Evolutionary conservation across 345 rosid genomes (phyloP), one percentile per base, ranked within the genome.

Genomic region (Sisymbrium altissimum): DNA sequence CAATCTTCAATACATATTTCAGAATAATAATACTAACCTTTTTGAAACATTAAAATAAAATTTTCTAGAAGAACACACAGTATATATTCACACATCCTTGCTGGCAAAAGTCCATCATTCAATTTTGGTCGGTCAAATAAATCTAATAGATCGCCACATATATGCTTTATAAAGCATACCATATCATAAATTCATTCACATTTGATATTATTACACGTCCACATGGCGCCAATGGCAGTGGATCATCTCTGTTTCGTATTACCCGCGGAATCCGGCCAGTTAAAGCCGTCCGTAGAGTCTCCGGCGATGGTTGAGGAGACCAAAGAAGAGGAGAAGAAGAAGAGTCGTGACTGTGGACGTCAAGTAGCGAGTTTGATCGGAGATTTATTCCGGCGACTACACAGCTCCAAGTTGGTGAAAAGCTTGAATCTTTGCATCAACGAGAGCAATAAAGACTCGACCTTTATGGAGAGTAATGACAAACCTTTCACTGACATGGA

Each of bases 221-320:
- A 44, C 79, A 75, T 75, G 79, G 74, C 79, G 64, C 79, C 70
- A 17, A 56, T 76, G 43, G 7, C 75, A 14, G 75, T 87, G 84
- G 79, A 71, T 54, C 88, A 89, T 61, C 85, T 92, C 66, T 88
- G 97, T 80, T 82, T 86, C 80, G 43, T 88, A 17, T 53, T 88
- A 15, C 97, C 92, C 0, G 80, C 82, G 4, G 93, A 86, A 9
- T 80, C 82, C 39, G 81, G 78, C 57, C 93, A 88, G 74, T 56
- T 80, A 59, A 43, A 63, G 58, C 80, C 85, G 0, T n/a, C 61
- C 54, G 59, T 72, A 4, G 21, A 25, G 19, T 58, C 81, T 4
- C 70, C 57, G 21, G 13, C 3, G 6, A 66, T 65, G 6, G 54
- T 74, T 11, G 59, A 82, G 2, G 9, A 67, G 17, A 45, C 64